A percentile compares a stretch with the other conserved stretches of the same genome.
Evolutionary conservation across 2,329 filamentous ascomycete genomes (phyloP).

Genomic region (Penicillium brevicompactum): DNA sequence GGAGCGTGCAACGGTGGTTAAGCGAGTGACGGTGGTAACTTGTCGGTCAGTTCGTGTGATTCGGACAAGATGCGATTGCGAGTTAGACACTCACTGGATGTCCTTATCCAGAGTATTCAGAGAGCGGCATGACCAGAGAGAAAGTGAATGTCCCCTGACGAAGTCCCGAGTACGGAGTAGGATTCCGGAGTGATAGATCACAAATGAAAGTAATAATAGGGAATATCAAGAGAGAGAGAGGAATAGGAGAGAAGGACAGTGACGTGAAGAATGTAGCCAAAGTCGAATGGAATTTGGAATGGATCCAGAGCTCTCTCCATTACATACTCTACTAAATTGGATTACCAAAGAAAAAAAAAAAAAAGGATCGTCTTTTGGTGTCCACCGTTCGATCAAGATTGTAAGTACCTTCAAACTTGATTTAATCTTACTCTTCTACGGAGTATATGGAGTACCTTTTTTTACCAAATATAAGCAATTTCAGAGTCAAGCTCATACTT

Average conservation of each 20-base stretch:
- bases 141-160: slow-evolving; percentile 7
- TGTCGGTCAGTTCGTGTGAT: neutral
- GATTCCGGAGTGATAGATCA: neutral
- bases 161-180: neutral
- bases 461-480: no score
- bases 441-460: neutral
- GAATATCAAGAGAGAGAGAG: slow-evolving; percentile 13
- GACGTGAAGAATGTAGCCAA: no score
- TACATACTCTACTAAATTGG: slow-evolving; percentile 9
- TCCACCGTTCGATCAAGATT: slow-evolving; percentile 17
- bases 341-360: slow-evolving; percentile 2
- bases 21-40: slow-evolving; percentile 2
- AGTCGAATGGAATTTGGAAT: slow-evolving; percentile 3
- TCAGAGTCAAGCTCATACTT: no score
- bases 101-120: slow-evolving; percentile 18
- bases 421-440: neutral
- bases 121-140: slow-evolving; percentile 23
- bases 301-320: slow-evolving; percentile 7
- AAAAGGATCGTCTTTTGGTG: slow-evolving; percentile 20
- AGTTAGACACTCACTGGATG: slow-evolving; percentile 13
- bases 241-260: no score
- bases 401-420: neutral
- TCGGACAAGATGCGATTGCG: neutral
- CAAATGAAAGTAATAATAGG: slow-evolving; percentile 7
- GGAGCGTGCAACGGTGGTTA: neutral